Percentiles rank a stretch among this genome's conserved stretches.
phyloP scores from a whole-genome alignment of 1,139 yeast species.

The Hansenula lynferdii region DNA sequence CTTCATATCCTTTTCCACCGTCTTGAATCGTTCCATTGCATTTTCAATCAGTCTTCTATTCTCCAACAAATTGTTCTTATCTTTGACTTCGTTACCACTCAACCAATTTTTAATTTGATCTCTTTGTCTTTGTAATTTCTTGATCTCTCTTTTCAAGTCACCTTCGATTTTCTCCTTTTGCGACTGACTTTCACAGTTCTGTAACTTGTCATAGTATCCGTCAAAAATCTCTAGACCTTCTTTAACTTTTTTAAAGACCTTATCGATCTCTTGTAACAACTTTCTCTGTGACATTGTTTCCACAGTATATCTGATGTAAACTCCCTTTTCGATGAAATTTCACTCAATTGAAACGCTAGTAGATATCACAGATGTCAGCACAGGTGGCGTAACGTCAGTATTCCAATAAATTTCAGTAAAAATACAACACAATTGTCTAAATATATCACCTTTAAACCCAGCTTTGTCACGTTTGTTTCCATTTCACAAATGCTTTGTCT shows the following conservation, averaged over 20 bases:
- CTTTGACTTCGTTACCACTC: slow-evolving; percentile 88
- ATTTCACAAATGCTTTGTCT: neutral
- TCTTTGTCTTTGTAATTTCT: slow-evolving; percentile 87
- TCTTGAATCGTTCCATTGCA: slow-evolving; percentile 96
- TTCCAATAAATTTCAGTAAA: too few relatives aligned
- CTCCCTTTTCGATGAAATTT: too few relatives aligned
- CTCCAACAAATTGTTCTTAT: slow-evolving; percentile 75
- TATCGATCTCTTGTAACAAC: slow-evolving; percentile 85
- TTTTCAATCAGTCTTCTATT: slow-evolving; percentile 80
- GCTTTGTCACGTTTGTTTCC: neutral
- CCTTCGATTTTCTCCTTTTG: slow-evolving; percentile 93
- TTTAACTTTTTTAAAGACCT: slow-evolving; percentile 87
- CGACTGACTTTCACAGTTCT: slow-evolving; percentile 74
- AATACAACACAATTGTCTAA: too few relatives aligned
- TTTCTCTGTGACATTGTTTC: slow-evolving; percentile 66
- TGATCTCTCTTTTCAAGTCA: slow-evolving; percentile 93
- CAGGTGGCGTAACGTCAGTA: too few relatives aligned
- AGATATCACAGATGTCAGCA: too few relatives aligned
- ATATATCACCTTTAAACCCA: too few relatives aligned
- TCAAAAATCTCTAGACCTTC: slow-evolving; percentile 93
- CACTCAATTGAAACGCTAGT: too few relatives aligned
- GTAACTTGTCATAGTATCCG: slow-evolving; percentile 80
- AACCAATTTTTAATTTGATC: slow-evolving; percentile 97
- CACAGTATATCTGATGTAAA: too few relatives aligned
- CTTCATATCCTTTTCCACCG: slow-evolving; percentile 90